Evolutionary conservation across 1,284 basidiomycete species (phyloP), one percentile per base, ranked within the genome.

Genomic region (Naganishia liquefaciens): DNA sequence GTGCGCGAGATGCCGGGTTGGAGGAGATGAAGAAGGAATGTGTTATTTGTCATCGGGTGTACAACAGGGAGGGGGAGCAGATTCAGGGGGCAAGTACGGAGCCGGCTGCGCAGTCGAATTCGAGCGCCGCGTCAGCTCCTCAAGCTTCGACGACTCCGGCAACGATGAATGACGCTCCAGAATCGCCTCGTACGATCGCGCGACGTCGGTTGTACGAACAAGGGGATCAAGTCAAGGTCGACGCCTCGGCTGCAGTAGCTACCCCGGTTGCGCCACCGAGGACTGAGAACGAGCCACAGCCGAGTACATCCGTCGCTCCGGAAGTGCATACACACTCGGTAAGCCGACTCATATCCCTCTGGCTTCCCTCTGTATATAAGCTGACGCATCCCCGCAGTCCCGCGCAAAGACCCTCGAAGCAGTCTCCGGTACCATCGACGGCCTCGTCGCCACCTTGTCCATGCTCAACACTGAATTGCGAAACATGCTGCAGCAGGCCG

Each of bases 41-140:
- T 39, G 67, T 68, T 6, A 60, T 65, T 37, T 68, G 67, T 44
- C 47, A 61, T 15, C 54, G 63, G 19, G 52, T 68, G 21, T 68
- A 64, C 33, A 63, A 65, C 25, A 54, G 37, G 23, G 53, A 62
- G 25, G 63, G 63, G 27, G 37, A 42, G 42, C n/a, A 65, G 39
- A 5, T 62, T 10, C 54, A 58, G 37, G 58, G 63, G 11, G 63
- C 46, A 11, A 57, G 44, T 27, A 33, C 11, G 1, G 44, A 47
- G 23, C 46, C 46, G 15, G 23, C n/a, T 13, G 46, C 2, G 7
- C 53, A 40, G 47, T 33, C 54, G 25, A 33, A 39, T 19, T 30
- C 43, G 17, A 21, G n/a, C 6, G 52, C n/a, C 47, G 33, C 47
- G 13, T 33, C 30, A 2, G 27, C 33, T 15, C 10, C 33, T 19